Evolutionary conservation across 768 basidiomycete species (phyloP).

Genomic region (Phylloporus arenicola): DNA sequence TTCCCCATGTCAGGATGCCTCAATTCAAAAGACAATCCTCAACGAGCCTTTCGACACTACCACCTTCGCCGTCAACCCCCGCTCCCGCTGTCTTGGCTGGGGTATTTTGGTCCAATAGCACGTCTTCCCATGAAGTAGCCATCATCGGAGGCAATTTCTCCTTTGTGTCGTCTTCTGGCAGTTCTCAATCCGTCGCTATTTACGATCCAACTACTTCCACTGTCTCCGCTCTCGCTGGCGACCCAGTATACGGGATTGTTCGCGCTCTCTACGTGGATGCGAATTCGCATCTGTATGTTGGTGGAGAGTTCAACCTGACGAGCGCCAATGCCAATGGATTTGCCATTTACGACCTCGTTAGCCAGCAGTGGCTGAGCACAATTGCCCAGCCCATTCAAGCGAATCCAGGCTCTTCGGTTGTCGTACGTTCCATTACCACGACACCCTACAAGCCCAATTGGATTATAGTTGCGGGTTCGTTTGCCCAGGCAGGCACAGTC

Average conservation of each 20-base stretch:
- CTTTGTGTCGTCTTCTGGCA: conserved; percentile 38
- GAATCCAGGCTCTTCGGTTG: conserved; percentile 45
- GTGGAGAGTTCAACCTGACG: conserved; percentile 72
- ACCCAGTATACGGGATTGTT: conserved; percentile 70
- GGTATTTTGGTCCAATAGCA: conserved; percentile 82
- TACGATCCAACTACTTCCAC: conserved; percentile 55
- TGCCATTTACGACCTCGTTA: conserved; percentile 71
- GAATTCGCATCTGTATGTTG: conserved; percentile 67
- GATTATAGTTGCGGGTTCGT: conserved; percentile 85
- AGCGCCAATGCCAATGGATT: conserved; percentile 61
- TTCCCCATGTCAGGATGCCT: too few relatives aligned
- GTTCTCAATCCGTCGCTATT: conserved; percentile 56
- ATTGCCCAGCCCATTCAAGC: conserved; percentile 58
- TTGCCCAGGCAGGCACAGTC: conserved; percentile 70
- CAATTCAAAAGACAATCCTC: conserved; percentile 49
- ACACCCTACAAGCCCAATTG: conserved; percentile 54
- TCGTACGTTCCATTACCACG: conserved; percentile 67
- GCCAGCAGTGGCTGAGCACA: conserved; percentile 55
- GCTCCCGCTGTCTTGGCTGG: conserved; percentile 85
- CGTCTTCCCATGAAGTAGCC: conserved; percentile 57
- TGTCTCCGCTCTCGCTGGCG: conserved; percentile 52
- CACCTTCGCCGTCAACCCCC: conserved; percentile 46
- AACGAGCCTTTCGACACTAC: conserved; percentile 46
- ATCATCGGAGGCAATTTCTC: conserved; percentile 92
- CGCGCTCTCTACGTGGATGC: conserved; percentile 63